Base-by-base conservation (phyloP, 1,139 yeast species). In the Scheffersomyces lignicola region DNA sequence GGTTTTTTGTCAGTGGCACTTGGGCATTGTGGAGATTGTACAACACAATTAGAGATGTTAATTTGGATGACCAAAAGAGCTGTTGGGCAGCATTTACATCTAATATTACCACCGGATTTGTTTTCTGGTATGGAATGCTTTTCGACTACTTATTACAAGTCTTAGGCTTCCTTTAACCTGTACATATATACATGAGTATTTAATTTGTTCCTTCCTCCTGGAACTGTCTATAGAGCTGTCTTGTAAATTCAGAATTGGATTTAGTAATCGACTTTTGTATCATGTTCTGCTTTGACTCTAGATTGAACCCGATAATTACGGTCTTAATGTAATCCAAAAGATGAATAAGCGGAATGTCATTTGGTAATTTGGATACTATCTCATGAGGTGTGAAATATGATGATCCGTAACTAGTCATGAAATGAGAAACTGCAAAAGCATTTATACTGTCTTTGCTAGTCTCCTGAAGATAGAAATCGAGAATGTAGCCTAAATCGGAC, bases 51-150 rank as follows among this genome's bases (percentile, higher is more conserved):
- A 65, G 63, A 37, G 70, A 65, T 13, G 97, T 90, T 7, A 76
- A 92, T 54, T 70, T 90, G 38, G 86, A 92, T 56, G 67, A 79
- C 48, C 96, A 96, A 15, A 69, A 62, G 24, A 75, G 80, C 52
- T 92, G 98, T 60, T 87, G 97, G 92, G 66, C 69, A 36, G 78
- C 82, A 58, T 92, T 92, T 57, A 71, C 72, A 11, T 77, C 80
- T 29, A 92, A 90, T 58, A 84, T 90, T 47, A 70, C 71, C 41
- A 86, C 95, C 4, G 98, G 97, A 2, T 76, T 83, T 49, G 75
- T 78, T 34, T 71, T 92, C 44, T 82, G 89, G 71, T 65, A 73
- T 21, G 97, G 97, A 7, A 77, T 89, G 49, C 54, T 84, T 29
- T 51, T 81, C 32, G 97, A 92, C 58, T 92, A 89, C 57, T 40